Evolutionary conservation across 306 rosid species (phyloP), one percentile per base, ranked within the genome.

Genomic region (Vigna nakashimae): DNA sequence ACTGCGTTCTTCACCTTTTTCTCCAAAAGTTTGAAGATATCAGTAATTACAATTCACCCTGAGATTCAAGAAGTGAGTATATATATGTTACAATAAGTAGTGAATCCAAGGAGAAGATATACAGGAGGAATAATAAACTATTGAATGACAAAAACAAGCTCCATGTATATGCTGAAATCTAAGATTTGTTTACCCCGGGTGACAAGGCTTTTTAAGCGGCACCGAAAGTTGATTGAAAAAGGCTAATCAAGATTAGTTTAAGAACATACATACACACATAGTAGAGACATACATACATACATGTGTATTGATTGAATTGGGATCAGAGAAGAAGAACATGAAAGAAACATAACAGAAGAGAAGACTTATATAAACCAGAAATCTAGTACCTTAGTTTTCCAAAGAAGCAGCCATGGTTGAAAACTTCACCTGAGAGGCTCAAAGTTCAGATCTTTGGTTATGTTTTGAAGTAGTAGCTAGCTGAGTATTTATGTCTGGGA

Each of bases 211-310:
- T 78, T 18, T 20, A 15, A 20, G 67, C 3, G 7, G 74, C 86
- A 83, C 83, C 86, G 78, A 83, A 83, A 83, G 83, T 73, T 79
- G 62, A 62, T 74, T 49, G 45, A 67, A 14, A 71, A 63, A 67
- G 80, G 34, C 69, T 43, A 7, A 63, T n/a, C 9, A 60, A 34
- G 78, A 79, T 62, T 38, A 49, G 4, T 57, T 26, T 82, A 14
- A 36, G 71, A 62, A 43, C 10, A 20, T 42, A 42, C 22, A 43
- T 10, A 43, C 12, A 40, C 10, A 43, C 45, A 8, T 8, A 40
- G 45, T 43, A 43, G 28, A 26, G 28, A 26, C 28, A 4, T 30
- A 30, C 16, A 12, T 52, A 8, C 14, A 56, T 4, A 28, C 6
- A 59, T 9, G 10, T 22, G 43, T 26, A 14, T 48, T 62, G 46